Conservation (phyloP, 257 asterid species). For the Eucommia ulmoides region DNA sequence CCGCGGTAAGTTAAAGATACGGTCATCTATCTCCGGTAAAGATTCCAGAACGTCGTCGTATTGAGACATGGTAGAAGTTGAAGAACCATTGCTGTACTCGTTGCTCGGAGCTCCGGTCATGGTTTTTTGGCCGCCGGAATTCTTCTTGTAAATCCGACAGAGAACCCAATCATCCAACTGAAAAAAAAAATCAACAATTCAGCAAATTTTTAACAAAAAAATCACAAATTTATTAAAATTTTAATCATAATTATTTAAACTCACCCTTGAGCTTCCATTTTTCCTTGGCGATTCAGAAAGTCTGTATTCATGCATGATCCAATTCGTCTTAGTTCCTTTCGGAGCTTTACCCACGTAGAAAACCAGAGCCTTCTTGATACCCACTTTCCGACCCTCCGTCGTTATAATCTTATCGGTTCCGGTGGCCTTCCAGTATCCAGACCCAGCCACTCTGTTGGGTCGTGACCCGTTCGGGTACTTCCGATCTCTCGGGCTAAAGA, state of each 20-base stretch:
- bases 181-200: background rate
- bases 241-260: no score
- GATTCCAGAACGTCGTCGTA: constrained; percentile 60
- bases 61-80: constrained; percentile 55
- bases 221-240: no score
- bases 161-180: constrained; percentile 9
- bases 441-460: constrained; percentile 76
- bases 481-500: constrained; percentile 76
- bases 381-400: constrained; percentile 46
- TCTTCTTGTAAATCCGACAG: constrained; percentile 9
- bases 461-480: constrained; percentile 89
- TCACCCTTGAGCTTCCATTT: background rate
- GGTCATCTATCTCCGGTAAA: constrained; percentile 49
- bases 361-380: constrained; percentile 80
- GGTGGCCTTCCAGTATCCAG: constrained; percentile 89
- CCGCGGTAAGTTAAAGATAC: constrained; percentile 27
- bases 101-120: constrained; percentile 19
- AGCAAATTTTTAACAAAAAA: no score
- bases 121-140: constrained; percentile 23
- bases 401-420: background rate
- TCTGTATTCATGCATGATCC: constrained; percentile 92
- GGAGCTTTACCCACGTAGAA: constrained; percentile 89
- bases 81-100: constrained; percentile 45
- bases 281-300: constrained; percentile 10
- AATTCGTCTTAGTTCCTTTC: constrained; percentile 74